These are phyloP conservation scores for Auriscalpium orientale DNA, from an alignment of 768 basidiomycete species.

Conservation along the genomic window DNA sequence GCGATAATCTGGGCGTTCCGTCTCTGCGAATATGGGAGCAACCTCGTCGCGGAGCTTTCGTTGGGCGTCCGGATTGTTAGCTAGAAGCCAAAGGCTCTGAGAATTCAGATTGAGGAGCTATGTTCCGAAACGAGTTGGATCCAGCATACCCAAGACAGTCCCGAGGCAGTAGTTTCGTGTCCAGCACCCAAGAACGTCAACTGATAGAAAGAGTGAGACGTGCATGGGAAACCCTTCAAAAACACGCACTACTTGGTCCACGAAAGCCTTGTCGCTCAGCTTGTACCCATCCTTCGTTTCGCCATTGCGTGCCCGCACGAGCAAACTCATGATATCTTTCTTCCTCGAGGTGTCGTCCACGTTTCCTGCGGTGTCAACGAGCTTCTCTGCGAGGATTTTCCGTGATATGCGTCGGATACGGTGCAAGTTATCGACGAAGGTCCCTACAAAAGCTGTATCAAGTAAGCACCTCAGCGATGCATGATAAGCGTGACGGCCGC, in stretches of 20 bases:
- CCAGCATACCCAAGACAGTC: conserved; percentile 40
- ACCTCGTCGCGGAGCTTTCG: conserved; percentile 46
- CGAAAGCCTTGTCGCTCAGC: conserved; percentile 41
- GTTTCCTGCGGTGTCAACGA: conserved; percentile 24
- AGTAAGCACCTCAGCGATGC: neutral
- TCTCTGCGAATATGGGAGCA: conserved; percentile 25
- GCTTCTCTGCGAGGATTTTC: conserved; percentile 34
- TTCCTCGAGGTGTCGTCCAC: conserved; percentile 33
- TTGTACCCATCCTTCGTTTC: conserved; percentile 25
- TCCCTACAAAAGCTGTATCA: conserved; percentile 7
- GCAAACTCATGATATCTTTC: conserved; percentile 44
- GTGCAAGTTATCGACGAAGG: conserved; percentile 30
- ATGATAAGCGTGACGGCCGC: neutral
- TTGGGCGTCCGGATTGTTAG: conserved; percentile 44
- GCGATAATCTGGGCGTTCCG: conserved; percentile 15
- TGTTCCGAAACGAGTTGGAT: neutral
- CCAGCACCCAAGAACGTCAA: conserved; percentile 43
- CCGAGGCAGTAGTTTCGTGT: conserved; percentile 37
- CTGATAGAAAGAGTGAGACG: conserved; percentile 15
- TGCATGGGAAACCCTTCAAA: neutral
- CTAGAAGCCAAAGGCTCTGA: conserved; percentile 47
- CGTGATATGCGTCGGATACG: conserved; percentile 34
- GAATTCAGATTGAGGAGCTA: neutral
- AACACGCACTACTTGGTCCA: conserved; percentile 39
- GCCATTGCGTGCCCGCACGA: conserved; percentile 36